These are phyloP conservation scores for Fusarium beomiforme DNA, from an alignment of 2,329 filamentous ascomycete species.

Conservation along the genomic window DNA sequence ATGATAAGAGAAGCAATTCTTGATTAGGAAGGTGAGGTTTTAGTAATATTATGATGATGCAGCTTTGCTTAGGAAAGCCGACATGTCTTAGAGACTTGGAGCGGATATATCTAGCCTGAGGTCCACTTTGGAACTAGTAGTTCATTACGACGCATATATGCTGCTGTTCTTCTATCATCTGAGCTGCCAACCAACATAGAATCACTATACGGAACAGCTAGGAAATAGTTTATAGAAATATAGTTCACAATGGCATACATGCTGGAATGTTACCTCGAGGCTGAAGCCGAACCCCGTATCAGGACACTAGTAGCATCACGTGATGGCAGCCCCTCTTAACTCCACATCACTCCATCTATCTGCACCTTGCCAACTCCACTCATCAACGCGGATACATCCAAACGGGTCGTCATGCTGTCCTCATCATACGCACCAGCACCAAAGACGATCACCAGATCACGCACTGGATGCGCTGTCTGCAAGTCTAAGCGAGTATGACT, in stretches of 20 bases:
- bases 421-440: conserved; percentile 21
- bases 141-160: background rate
- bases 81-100: background rate
- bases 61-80: background rate
- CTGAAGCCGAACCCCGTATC: background rate
- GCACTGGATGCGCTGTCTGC: conserved; percentile 36
- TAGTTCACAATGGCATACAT: background rate
- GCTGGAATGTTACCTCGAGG: background rate
- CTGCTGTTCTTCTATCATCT: background rate
- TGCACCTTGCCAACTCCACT: conserved; percentile 30
- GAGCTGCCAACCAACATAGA: background rate
- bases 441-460: conserved; percentile 37
- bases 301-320: background rate
- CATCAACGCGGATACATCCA: conserved; percentile 21
- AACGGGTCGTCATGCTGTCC: conserved; percentile 18
- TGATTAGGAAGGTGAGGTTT: background rate
- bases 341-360: conserved; percentile 13
- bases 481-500: conserved; percentile 36
- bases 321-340: conserved; percentile 2
- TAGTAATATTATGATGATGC: background rate
- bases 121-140: background rate
- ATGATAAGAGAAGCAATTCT: background rate
- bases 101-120: background rate
- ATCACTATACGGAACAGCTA: background rate
- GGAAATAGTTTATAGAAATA: background rate